phyloP scores from a whole-genome alignment of 139 green algal genomes.

The Tetradesmus obliquus region DNA sequence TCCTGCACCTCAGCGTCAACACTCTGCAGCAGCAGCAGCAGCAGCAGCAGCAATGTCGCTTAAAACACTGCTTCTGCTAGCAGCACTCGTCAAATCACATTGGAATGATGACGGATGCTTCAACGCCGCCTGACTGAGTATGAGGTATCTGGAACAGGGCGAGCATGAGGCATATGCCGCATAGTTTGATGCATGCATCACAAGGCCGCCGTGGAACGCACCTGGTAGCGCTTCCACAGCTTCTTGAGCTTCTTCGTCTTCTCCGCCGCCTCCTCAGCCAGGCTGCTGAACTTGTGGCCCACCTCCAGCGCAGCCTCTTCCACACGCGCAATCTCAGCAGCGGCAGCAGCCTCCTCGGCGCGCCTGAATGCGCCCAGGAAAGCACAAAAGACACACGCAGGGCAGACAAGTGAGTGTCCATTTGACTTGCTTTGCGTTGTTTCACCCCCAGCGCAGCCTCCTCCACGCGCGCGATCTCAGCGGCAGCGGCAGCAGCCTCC shows the following conservation, averaged over 20 bases:
- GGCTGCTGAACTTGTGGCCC: conserved; percentile 69
- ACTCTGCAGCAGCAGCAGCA: conserved; percentile 38
- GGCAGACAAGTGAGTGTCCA: too few relatives aligned
- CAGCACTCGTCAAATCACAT: background rate
- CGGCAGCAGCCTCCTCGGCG: conserved; percentile 62
- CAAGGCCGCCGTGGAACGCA: background rate
- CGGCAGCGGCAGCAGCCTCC: background rate
- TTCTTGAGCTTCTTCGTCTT: conserved; percentile 83
- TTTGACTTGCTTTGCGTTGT: too few relatives aligned
- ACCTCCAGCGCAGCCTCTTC: conserved; percentile 70
- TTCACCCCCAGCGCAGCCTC: conserved; percentile 41
- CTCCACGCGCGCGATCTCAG: conserved; percentile 67
- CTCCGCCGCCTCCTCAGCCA: conserved; percentile 80
- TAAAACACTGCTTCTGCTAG: background rate
- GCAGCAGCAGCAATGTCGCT: background rate
- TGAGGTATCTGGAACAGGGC: background rate
- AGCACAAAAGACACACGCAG: background rate
- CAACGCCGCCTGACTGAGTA: too few relatives aligned
- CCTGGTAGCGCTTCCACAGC: conserved; percentile 71
- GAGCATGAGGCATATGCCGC: background rate
- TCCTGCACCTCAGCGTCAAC: conserved; percentile 73
- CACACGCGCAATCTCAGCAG: conserved; percentile 63
- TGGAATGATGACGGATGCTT: too few relatives aligned
- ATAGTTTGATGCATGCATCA: background rate
- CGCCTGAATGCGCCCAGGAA: conserved; percentile 37